Conservation (phyloP, 768 basidiomycete species). For the Cystofilobasidium ferigula region DNA sequence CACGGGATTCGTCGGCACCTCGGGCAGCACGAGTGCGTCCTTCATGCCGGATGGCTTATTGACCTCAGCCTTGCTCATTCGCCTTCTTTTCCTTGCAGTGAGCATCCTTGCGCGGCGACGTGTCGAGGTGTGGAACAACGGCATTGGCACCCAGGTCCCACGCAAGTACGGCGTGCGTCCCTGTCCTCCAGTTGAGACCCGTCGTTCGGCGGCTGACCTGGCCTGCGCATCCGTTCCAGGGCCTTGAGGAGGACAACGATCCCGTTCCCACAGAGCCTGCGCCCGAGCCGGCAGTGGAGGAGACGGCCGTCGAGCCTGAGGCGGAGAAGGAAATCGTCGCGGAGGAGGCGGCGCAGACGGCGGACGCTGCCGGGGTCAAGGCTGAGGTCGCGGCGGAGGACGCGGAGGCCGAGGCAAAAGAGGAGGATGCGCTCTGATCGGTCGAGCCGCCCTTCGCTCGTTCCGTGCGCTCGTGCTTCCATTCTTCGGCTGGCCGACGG, state of each 20-base stretch:
- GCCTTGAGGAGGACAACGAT: background rate
- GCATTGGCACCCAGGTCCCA: constrained; percentile 25
- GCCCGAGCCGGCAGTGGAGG: background rate
- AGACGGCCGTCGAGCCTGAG: background rate
- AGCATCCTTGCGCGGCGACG: constrained; percentile 27
- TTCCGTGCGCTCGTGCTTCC: too few species aligned
- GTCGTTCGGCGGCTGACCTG: too few species aligned
- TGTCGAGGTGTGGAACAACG: constrained; percentile 28
- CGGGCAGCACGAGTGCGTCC: constrained; percentile 26
- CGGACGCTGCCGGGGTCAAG: background rate
- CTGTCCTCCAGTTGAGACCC: too few species aligned
- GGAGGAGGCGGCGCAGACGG: background rate
- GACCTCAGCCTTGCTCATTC: background rate
- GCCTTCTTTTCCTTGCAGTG: constrained; percentile 19
- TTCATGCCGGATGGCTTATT: background rate
- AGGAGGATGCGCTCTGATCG: background rate
- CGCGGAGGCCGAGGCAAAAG: background rate
- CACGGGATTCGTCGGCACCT: constrained; percentile 27
- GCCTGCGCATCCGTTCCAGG: background rate
- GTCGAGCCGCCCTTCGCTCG: too few species aligned
- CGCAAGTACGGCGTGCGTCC: constrained; percentile 4
- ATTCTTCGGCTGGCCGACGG: too few species aligned
- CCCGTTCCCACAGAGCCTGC: background rate
- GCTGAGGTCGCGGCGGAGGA: background rate
- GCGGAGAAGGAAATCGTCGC: background rate